These are phyloP conservation scores for Coniochaeta prunicola DNA, from an alignment of 2,329 filamentous ascomycete species.

Conservation along the genomic window DNA sequence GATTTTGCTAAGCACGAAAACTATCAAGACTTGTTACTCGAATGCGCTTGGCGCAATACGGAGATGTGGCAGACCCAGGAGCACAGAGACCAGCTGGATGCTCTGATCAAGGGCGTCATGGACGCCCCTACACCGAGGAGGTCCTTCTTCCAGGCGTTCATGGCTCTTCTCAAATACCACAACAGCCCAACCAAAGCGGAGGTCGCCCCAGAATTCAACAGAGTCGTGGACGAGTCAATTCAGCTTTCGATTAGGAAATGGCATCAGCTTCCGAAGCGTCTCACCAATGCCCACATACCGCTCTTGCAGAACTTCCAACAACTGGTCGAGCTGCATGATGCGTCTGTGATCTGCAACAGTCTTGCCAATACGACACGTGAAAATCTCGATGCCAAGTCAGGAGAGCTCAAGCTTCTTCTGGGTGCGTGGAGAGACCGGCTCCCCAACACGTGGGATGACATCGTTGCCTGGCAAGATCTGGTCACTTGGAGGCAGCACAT, in stretches of 20 bases:
- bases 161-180: constrained; percentile 90
- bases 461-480: constrained; percentile 97
- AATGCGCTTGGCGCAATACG: constrained; percentile 91
- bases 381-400: constrained; percentile 90
- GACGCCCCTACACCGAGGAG: constrained; percentile 91
- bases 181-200: constrained; percentile 62
- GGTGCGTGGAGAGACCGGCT: constrained; percentile 93
- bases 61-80: constrained; percentile 89
- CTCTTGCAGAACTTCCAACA: constrained; percentile 97
- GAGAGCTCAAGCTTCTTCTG: constrained; percentile 87
- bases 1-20: constrained; percentile 99
- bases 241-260: constrained; percentile 96
- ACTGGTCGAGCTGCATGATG: constrained; percentile 93
- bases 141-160: constrained; percentile 97
- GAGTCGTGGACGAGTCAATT: constrained; percentile 92
- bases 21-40: constrained; percentile 88
- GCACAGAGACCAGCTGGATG: constrained; percentile 83
- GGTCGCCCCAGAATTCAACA: constrained; percentile 70
- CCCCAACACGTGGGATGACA: constrained; percentile 98
- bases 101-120: constrained; percentile 92
- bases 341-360: constrained; percentile 91
- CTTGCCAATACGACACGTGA: constrained; percentile 73
- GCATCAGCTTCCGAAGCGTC: constrained; percentile 91
- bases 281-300: constrained; percentile 92
- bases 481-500: constrained; percentile 99